Percentiles rank a stretch among this genome's conserved stretches.
These are phyloP conservation scores for Rhodotorula kratochvilovae DNA, from an alignment of 768 basidiomycete species.

Conservation along the genomic window DNA sequence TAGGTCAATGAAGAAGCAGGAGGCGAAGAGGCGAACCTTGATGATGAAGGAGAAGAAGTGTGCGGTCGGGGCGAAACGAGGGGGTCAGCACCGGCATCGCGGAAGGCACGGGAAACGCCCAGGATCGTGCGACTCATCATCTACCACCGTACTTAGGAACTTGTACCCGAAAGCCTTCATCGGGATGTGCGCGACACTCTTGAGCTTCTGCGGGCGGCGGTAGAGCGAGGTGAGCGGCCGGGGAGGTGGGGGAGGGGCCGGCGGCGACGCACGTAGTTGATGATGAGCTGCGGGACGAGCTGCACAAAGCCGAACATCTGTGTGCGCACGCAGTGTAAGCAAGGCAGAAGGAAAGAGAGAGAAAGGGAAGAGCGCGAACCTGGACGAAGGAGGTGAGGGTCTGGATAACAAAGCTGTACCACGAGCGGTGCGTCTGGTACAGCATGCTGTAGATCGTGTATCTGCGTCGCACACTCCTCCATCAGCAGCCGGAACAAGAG, in stretches of 20 bases:
- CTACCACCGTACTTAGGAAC: no score
- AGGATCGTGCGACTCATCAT: no score
- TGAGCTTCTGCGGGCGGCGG: slow-evolving; percentile 58
- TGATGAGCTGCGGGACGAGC: slow-evolving; percentile 49
- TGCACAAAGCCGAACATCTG: slow-evolving; percentile 98
- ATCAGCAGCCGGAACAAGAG: not conserved
- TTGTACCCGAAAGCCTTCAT: slow-evolving; percentile 93
- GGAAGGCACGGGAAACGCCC: no score
- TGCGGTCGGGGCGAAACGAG: no score
- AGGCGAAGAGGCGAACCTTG: no score
- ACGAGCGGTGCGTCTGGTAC: slow-evolving; percentile 55
- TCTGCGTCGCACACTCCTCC: not conserved
- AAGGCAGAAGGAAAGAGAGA: slow-evolving; percentile 53
- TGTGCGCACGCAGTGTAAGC: slow-evolving; percentile 48
- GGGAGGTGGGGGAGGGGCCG: no score
- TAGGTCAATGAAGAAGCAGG: no score
- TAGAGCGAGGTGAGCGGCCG: slow-evolving; percentile 92
- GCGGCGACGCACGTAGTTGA: slow-evolving; percentile 54
- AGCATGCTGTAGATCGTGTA: slow-evolving; percentile 58
- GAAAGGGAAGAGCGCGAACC: slow-evolving; percentile 54
- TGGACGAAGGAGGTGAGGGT: not conserved
- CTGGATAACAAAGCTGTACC: slow-evolving; percentile 87
- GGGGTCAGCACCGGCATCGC: no score
- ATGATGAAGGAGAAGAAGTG: no score
- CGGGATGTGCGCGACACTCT: slow-evolving; percentile 69